A percentile compares a stretch with the other conserved stretches of the same genome.
These are phyloP conservation scores for Sugiyamaella pinicola DNA, from an alignment of 1,139 yeast genomes.

Conservation along the genomic window DNA sequence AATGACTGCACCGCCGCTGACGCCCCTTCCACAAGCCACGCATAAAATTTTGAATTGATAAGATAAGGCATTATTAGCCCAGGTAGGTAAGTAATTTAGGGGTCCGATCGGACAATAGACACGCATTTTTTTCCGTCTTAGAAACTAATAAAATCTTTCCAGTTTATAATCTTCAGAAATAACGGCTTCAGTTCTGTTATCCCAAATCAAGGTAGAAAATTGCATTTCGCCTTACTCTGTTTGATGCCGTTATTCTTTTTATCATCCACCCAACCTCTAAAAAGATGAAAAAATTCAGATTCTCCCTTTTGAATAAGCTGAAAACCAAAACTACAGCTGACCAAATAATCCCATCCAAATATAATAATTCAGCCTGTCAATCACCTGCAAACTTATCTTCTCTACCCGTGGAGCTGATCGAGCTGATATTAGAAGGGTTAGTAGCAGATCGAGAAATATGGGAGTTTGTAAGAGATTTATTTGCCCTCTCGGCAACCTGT, in stretches of 20 bases:
- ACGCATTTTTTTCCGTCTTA: no score
- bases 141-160: no score
- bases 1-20: constrained; percentile 2
- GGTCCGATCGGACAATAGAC: neutral
- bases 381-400: constrained; percentile 1
- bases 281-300: constrained; percentile 8
- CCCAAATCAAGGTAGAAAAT: neutral
- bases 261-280: neutral
- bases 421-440: constrained; percentile 16
- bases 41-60: constrained; percentile 8
- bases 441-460: constrained; percentile 7
- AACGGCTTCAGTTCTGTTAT: no score
- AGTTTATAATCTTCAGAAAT: no score
- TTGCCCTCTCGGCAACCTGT: constrained; percentile 25
- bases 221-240: neutral
- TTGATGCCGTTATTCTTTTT: neutral
- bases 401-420: constrained; percentile 17
- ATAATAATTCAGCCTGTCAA: neutral
- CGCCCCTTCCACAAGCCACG: constrained; percentile 9
- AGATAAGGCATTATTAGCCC: constrained; percentile 7
- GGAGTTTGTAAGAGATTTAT: constrained; percentile 19
- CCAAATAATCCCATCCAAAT: neutral
- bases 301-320: constrained; percentile 8
- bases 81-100: neutral
- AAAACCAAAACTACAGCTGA: constrained; percentile 1